Base-by-base conservation (phyloP, 2,329 filamentous ascomycete species). In the Colletotrichum gloeosporioides region DNA sequence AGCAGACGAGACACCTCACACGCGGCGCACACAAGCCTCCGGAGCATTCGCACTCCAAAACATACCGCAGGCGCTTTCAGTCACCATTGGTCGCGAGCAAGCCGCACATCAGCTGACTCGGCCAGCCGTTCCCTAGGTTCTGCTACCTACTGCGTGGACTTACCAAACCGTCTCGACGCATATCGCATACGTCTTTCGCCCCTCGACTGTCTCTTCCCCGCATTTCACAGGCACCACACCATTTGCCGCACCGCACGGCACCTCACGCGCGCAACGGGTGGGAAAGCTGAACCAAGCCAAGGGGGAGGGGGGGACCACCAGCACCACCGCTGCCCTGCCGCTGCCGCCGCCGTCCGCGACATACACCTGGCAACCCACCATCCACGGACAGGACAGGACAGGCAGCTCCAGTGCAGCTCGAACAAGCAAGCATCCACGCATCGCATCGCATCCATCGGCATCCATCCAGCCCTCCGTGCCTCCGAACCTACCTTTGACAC, bases 101-200 rank as follows among this genome's bases (percentile, higher is more conserved):
- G 44, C 44, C 29, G 22, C n/a, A 34, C 73, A 67, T 75, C 73
- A 72, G 73, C 73, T 75, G 73, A 75, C 73, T 72, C 69, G 62
- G 27, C 29, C 69, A 22, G 53, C 44, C 44, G 22, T 53, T 15
- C 44, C 44, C 44, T 49, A 49, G 39, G n/a, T 65, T 69, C 70
- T 64, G 70, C 73, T 63, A 64, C 73, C 73, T 34, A 9, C 59
- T 22, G 31, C 59, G 31, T 31, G 8, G 2, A 6, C 59, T 63
- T 34, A 34, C 59, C 59, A n/a, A 34, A 63, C 31, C 31, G 39
- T 36, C 25, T 64, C 18, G n/a, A 57, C 53, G 18, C 61, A 53
- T 53, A 53, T 53, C 44, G 44, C 44, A 53, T 53, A 22, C 6
- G 53, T 39, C 61, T 66, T 36, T 39, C 29, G 55, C 25, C 44